Percentiles rank a stretch among this genome's conserved stretches.
phyloP scores from a whole-genome alignment of 805 yeast species.

The Candida coleopterorum region DNA sequence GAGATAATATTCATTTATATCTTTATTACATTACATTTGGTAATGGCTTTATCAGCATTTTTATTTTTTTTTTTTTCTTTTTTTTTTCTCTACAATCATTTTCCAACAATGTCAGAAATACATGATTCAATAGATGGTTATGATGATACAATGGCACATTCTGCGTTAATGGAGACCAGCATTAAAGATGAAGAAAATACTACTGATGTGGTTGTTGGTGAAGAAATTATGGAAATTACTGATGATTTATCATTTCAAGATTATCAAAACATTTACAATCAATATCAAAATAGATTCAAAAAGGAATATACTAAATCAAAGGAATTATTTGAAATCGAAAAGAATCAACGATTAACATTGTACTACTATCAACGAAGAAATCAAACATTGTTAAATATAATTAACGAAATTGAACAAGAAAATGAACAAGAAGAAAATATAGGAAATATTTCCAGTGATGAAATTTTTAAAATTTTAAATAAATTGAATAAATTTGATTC shows the following conservation, averaged over 20 bases:
- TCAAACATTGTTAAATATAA: constrained; percentile 30
- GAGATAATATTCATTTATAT: no score
- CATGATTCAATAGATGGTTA: no score
- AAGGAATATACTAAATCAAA: constrained; percentile 19
- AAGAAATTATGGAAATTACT: not conserved
- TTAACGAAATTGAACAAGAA: constrained; percentile 10
- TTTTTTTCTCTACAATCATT: no score
- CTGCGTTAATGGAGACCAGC: no score
- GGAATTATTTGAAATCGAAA: constrained; percentile 27
- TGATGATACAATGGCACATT: no score
- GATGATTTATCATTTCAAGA: not conserved
- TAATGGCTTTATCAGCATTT: no score
- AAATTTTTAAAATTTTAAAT: not conserved
- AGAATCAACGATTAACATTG: constrained; percentile 30
- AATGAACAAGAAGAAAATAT: not conserved
- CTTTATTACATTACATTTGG: no score
- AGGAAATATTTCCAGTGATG: not conserved
- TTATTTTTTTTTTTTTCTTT: no score
- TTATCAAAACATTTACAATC: constrained; percentile 19
- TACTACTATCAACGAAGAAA: constrained; percentile 31
- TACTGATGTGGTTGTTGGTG: no score
- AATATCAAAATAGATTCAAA: constrained; percentile 23
- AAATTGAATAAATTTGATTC: not conserved
- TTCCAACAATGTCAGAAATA: no score
- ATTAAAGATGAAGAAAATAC: no score